These are phyloP conservation scores for Pestalotiopsis sp. DNA, from an alignment of 2,329 filamentous ascomycete species.

Conservation along the genomic window DNA sequence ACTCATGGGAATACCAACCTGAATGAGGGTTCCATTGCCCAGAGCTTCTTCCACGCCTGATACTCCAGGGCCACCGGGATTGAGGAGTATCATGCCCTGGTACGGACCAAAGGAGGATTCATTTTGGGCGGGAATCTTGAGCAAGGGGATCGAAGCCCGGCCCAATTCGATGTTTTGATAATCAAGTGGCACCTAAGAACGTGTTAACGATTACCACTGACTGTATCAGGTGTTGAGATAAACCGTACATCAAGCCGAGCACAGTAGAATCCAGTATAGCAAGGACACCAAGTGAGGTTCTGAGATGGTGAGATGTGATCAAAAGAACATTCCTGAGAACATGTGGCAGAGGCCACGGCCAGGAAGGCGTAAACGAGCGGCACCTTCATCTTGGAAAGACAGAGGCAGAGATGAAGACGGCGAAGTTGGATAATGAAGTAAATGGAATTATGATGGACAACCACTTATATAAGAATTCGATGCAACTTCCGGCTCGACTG, in stretches of 20 bases:
- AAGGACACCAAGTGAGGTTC: slow-evolving; percentile 24
- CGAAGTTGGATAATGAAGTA: background rate
- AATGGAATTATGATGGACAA: too few relatives aligned
- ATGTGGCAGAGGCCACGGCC: background rate
- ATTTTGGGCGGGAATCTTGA: slow-evolving; percentile 15
- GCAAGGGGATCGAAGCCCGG: slow-evolving; percentile 15
- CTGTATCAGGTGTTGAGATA: too few relatives aligned
- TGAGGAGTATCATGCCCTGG: slow-evolving; percentile 17
- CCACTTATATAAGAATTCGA: too few relatives aligned
- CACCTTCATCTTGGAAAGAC: background rate
- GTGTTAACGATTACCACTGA: background rate
- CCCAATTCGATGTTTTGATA: slow-evolving; percentile 16
- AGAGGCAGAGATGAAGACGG: background rate
- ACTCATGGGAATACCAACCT: slow-evolving; percentile 4
- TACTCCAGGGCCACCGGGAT: slow-evolving; percentile 13
- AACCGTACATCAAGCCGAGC: slow-evolving; percentile 23
- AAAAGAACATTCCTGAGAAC: slow-evolving; percentile 7
- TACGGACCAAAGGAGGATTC: slow-evolving; percentile 15
- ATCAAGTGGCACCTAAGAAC: slow-evolving; percentile 17
- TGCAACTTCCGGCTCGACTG: background rate
- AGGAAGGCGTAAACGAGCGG: slow-evolving; percentile 6
- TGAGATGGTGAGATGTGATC: slow-evolving; percentile 20
- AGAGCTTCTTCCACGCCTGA: slow-evolving; percentile 12
- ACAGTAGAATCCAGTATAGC: slow-evolving; percentile 24
- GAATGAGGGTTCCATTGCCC: slow-evolving; percentile 6